A percentile compares a stretch with the other conserved stretches of the same genome.
phyloP scores from a whole-genome alignment of 1,139 yeast genomes.

The Geotrichum macrosporum region DNA sequence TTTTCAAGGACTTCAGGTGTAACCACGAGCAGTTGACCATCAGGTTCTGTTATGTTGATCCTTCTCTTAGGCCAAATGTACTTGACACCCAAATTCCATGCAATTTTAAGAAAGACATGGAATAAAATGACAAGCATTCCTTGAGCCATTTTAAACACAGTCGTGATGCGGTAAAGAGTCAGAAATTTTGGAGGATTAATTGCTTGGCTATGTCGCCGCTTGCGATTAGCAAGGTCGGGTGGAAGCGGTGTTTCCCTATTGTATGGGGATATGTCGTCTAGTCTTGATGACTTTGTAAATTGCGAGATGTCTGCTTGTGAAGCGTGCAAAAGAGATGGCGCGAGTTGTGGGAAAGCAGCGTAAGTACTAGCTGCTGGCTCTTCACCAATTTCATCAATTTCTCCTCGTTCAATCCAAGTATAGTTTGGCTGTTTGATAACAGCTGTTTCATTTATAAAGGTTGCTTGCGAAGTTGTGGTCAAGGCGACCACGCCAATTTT shows the following conservation, averaged over 20 bases:
- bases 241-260: constrained; percentile 16
- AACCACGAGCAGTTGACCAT: constrained; percentile 1
- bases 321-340: constrained; percentile 15
- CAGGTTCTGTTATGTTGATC: constrained; percentile 1
- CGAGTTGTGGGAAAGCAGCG: background rate
- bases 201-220: background rate
- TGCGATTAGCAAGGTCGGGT: constrained; percentile 10
- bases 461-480: constrained; percentile 61
- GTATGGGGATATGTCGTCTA: constrained; percentile 12
- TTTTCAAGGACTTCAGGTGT: constrained; percentile 18
- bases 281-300: background rate
- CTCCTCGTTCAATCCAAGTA: constrained; percentile 56
- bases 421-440: constrained; percentile 46
- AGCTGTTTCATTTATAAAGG: constrained; percentile 58
- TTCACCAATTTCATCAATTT: background rate
- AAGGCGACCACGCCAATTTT: constrained; percentile 60
- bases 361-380: background rate
- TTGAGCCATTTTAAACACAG: constrained; percentile 13
- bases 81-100: constrained; percentile 14
- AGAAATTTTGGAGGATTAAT: constrained; percentile 1
- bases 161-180: constrained; percentile 10
- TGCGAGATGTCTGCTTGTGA: background rate
- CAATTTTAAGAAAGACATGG: constrained; percentile 7
- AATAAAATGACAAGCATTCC: constrained; percentile 8
- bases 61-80: constrained; percentile 9